These are phyloP conservation scores for Fusarium hainanense DNA, from an alignment of 2,329 filamentous ascomycete genomes.

Conservation along the genomic window DNA sequence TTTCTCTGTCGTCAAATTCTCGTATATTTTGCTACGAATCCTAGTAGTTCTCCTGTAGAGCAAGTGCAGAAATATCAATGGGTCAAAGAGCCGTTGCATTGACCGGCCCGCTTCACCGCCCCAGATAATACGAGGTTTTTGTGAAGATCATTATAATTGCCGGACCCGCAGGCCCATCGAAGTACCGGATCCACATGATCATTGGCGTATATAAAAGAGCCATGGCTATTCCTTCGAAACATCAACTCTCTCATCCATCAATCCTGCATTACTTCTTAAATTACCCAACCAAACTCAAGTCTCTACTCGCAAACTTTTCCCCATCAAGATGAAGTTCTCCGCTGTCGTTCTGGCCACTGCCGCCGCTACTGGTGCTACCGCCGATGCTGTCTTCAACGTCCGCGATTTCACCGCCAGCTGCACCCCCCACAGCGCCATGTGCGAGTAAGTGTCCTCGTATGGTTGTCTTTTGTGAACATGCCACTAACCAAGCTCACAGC, in stretches of 20 bases:
- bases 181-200: not conserved
- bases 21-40: not conserved
- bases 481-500: not conserved
- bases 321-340: conserved; percentile 2
- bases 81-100: not conserved
- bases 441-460: not conserved
- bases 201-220: not conserved
- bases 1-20: not conserved
- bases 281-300: not conserved
- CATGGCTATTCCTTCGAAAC: not conserved
- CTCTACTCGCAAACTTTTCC: not conserved
- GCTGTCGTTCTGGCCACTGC: not conserved
- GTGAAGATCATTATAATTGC: not conserved
- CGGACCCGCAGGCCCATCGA: not conserved
- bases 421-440: not conserved
- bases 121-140: not conserved
- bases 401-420: conserved; percentile 1
- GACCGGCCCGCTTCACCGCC: not conserved
- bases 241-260: not conserved
- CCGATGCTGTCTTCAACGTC: conserved; percentile 3
- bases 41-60: not conserved
- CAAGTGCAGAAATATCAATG: not conserved
- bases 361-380: not conserved
- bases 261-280: not conserved
- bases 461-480: not conserved